Evolutionary conservation across 306 rosid genomes (phyloP), one percentile per base, ranked within the genome.

Genomic region (Vigna angularis): DNA sequence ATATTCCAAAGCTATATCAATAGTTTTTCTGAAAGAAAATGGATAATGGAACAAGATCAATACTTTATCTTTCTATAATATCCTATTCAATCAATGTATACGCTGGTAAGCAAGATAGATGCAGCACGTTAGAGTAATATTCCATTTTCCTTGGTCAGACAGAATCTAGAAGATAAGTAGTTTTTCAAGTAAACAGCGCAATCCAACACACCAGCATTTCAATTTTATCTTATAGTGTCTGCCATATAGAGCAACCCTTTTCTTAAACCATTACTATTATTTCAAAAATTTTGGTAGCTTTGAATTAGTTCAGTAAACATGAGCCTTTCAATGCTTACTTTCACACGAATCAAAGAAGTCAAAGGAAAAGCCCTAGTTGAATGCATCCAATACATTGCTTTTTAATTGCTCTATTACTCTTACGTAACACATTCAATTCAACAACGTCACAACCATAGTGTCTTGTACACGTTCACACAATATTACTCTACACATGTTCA

Each of bases 231-330:
- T 5, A 0, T 59, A 30, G 30, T n/a, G 55, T 61, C 83, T 65
- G 63, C 82, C 79, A 70, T 82, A 82, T 78, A 78, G 86, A 85
- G 76, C 34, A 30, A 69, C 49, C 68, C 66, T 52, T 61, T 61
- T 38, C 36, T 59, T 14, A 18, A 73, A 7, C 26, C 12, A 17
- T 45, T 34, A 16, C 47, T 36, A 24, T 58, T 38, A 10, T 56
- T 81, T 61, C 51, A 50, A 69, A 38, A 26, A 2, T 10, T 67
- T 67, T 30, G 51, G 52, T 36, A 36, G 10, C 15, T 30, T 30
- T 12, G 74, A 69, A 28, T 52, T 57, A 24, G 8, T 58, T 22
- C 22, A 63, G n/a, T 63, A 69, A 58, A 4, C 12, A 17, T 4
- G 13, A 18, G 13, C 62, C 36, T 5, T 32, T 3, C 9, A 7